A percentile compares a stretch with the other conserved stretches of the same genome.
Conservation (phyloP, 2,329 filamentous ascomycete species). For the Microdochium nivale region DNA sequence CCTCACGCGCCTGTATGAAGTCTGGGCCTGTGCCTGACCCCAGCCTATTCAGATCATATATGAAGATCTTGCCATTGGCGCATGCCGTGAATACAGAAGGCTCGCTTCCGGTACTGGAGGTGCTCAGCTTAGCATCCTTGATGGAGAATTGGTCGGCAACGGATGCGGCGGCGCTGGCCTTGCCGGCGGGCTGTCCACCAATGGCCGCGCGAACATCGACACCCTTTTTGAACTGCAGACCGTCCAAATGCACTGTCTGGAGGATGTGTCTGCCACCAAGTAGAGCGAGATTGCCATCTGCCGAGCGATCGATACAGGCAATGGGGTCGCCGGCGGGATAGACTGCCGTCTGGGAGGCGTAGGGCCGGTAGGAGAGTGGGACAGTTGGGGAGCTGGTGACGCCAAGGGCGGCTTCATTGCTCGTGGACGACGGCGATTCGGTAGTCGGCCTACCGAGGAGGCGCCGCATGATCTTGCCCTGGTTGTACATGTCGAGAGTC, state of each 20-base stretch:
- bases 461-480: constrained; percentile 51
- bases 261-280: constrained; percentile 52
- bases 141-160: constrained; percentile 53
- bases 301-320: constrained; percentile 47
- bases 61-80: constrained; percentile 55
- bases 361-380: constrained; percentile 38
- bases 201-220: constrained; percentile 51
- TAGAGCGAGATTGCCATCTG: constrained; percentile 46
- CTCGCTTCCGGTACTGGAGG: constrained; percentile 30
- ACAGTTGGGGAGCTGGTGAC: constrained; percentile 35
- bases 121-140: constrained; percentile 49
- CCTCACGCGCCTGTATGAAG: constrained; percentile 50
- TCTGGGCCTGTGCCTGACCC: constrained; percentile 37
- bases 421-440: constrained; percentile 26
- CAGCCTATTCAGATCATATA: constrained; percentile 49
- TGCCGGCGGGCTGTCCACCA: constrained; percentile 35
- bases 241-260: constrained; percentile 50
- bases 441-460: constrained; percentile 45
- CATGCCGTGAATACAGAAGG: constrained; percentile 54
- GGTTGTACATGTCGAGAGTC: constrained; percentile 38
- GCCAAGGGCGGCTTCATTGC: constrained; percentile 33
- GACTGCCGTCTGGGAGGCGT: constrained; percentile 45
- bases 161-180: constrained; percentile 27
- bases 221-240: constrained; percentile 43
- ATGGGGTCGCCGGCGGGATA: constrained; percentile 45